Evolutionary conservation across 2,329 filamentous ascomycete species (phyloP).

Genomic region (Leptodontidium sp.): DNA sequence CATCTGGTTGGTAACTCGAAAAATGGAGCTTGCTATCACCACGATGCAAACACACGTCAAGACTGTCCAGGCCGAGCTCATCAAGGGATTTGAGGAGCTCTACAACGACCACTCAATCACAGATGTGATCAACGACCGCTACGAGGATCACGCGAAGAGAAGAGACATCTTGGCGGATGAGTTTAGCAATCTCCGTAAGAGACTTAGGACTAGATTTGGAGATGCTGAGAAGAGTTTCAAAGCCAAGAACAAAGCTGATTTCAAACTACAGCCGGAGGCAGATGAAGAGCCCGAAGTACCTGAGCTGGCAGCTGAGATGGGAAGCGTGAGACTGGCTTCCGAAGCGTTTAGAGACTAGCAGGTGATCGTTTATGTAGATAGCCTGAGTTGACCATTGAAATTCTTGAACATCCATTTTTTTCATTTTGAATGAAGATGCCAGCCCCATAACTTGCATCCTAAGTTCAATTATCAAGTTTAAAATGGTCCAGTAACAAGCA

Average conservation of each 20-base stretch:
- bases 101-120: not conserved
- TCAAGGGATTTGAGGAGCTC: not conserved
- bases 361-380: not conserved
- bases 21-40: not conserved
- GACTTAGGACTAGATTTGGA: not conserved
- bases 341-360: not conserved
- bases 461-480: too few relatives aligned
- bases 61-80: not conserved
- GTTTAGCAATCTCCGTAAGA: not conserved
- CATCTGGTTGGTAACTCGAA: not conserved
- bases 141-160: not conserved
- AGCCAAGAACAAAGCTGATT: not conserved
- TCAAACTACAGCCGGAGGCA: not conserved
- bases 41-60: not conserved
- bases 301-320: not conserved
- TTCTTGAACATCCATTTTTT: not conserved
- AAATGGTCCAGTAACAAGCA: too few relatives aligned
- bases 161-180: not conserved
- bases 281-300: not conserved
- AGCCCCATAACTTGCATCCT: too few relatives aligned
- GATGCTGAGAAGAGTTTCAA: not conserved
- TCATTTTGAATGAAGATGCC: too few relatives aligned
- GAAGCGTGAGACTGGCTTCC: not conserved
- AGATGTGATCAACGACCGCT: not conserved
- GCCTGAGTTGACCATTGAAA: not conserved